A percentile compares a stretch with the other conserved stretches of the same genome.
These are phyloP conservation scores for Ogataea hybrid DNA, from an alignment of 1,139 yeast genomes.

Conservation along the genomic window DNA sequence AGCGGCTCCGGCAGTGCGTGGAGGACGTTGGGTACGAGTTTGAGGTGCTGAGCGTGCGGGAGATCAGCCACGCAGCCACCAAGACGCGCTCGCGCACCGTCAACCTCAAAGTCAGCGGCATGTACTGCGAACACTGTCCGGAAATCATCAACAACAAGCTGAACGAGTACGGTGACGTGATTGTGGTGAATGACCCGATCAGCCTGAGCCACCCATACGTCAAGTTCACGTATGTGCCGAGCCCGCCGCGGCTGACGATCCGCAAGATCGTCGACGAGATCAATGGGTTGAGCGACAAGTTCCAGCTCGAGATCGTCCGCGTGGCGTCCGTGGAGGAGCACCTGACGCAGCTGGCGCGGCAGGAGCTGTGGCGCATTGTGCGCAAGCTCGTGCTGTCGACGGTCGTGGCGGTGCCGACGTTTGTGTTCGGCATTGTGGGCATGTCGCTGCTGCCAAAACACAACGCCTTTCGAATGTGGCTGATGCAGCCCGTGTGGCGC, in stretches of 20 bases:
- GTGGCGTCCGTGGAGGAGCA: conserved; percentile 64
- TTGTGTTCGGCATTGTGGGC: conserved; percentile 64
- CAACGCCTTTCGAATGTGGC: conserved; percentile 48
- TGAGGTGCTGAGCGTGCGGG: conserved; percentile 39
- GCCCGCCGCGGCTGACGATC: conserved; percentile 48
- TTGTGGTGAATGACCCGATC: conserved; percentile 55
- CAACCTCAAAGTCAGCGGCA: conserved; percentile 59
- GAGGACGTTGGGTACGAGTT: conserved; percentile 71
- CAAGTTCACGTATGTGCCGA: conserved; percentile 63
- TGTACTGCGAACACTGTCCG: conserved; percentile 74
- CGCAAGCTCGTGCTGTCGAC: conserved; percentile 50
- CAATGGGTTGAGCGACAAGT: conserved; percentile 44
- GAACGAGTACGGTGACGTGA: conserved; percentile 52
- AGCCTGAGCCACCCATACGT: conserved; percentile 55
- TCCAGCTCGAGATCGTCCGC: conserved; percentile 54
- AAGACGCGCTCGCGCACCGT: conserved; percentile 52
- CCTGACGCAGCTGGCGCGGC: conserved; percentile 46
- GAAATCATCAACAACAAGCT: conserved; percentile 50
- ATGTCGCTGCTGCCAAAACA: conserved; percentile 56
- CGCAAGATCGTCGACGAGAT: conserved; percentile 52
- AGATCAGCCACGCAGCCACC: conserved; percentile 45
- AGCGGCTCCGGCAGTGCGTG: conserved; percentile 44
- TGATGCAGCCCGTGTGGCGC: conserved; percentile 60
- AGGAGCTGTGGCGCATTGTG: conserved; percentile 48
- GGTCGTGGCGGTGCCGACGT: conserved; percentile 63